Evolutionary conservation across 805 yeast species (phyloP).

Genomic region (Candida multigemmis): DNA sequence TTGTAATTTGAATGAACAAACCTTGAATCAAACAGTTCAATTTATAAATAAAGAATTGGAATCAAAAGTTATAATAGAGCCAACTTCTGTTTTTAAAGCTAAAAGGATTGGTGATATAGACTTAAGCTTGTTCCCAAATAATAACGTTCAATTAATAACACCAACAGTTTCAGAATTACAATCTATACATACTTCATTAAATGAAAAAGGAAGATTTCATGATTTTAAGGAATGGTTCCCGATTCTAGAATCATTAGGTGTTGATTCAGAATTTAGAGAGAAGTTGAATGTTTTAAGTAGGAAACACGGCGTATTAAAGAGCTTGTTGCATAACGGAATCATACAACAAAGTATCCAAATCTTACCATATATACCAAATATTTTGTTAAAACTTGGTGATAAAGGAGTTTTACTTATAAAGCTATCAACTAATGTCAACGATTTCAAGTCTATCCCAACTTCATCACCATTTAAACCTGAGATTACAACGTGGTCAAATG

Average conservation of each 20-base stretch:
- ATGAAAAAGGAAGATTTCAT: slow-evolving; percentile 27
- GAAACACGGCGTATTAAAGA: slow-evolving; percentile 11
- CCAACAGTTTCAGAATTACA: slow-evolving; percentile 64
- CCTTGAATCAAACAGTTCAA: too few relatives aligned
- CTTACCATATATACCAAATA: slow-evolving; percentile 64
- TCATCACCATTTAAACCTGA: slow-evolving; percentile 17
- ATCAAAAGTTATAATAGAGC: slow-evolving; percentile 51
- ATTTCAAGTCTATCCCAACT: slow-evolving; percentile 24
- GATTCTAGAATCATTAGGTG: slow-evolving; percentile 49
- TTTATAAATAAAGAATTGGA: slow-evolving; percentile 29
- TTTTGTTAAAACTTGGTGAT: slow-evolving; percentile 59
- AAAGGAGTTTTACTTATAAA: slow-evolving; percentile 45
- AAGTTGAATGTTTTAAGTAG: slow-evolving; percentile 27
- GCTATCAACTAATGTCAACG: slow-evolving; percentile 22
- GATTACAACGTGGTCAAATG: slow-evolving; percentile 11
- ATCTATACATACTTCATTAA: slow-evolving; percentile 43
- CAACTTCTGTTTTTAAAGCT: slow-evolving; percentile 67
- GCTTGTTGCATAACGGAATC: slow-evolving; percentile 31
- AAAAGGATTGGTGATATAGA: slow-evolving; percentile 30
- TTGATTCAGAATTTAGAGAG: slow-evolving; percentile 34
- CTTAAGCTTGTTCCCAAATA: slow-evolving; percentile 41
- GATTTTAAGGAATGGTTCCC: slow-evolving; percentile 69
- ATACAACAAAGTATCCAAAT: slow-evolving; percentile 63
- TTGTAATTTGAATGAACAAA: slow-evolving; percentile 48
- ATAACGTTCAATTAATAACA: slow-evolving; percentile 40